Base-by-base conservation (phyloP, 148 eudicot genomes). In the Silene uniflora region DNA sequence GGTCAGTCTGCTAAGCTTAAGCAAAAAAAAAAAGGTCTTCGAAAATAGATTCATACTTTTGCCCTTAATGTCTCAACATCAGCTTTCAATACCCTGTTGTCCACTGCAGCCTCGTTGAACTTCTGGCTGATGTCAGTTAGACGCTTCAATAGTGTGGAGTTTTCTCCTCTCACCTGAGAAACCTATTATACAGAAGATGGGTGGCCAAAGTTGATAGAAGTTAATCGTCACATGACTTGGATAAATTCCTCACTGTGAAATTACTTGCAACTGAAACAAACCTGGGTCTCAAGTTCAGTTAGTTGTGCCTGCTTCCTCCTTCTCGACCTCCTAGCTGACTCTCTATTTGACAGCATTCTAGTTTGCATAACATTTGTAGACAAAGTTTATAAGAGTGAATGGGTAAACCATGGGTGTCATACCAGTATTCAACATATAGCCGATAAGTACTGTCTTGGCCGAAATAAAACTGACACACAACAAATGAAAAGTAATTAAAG, bases 331-430 rank as follows among this genome's bases (percentile, higher is more conserved):
- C 99, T 81, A 73, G 99, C 99, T 58, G 99, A 96, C 84, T 96
- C 99, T 85, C 99, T 88, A 74, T 96, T 96, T 25, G 99, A 96
- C 78, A 96, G 93, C 99, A 96, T 96, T 88, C 99, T 96, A 90
- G 55, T 64, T 27, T 16, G 60, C 21, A 54, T 58, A 73, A 68
- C 62, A 80, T 23, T 44, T 19, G 49, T 59, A 16, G 59, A 25
- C 69, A 35, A 67, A 47, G 35, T 47, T 67, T 5, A 21, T 60
- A 17, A 65, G 39, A 18, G 44, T 19, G 8, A 11, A 27, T 21
- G 35, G 7, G 10, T 32, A 66, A 27, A 27, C 68, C 17, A 23
- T 25, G 16, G 42, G 18, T 32, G 5, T 64, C n/a, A 24, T 47
- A 47, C 14, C 54, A 47, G 52, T 12, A 10, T 47, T 1, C 11